Conservation (phyloP, 495 filamentous ascomycete species). For the Penicillium tannophilum region DNA sequence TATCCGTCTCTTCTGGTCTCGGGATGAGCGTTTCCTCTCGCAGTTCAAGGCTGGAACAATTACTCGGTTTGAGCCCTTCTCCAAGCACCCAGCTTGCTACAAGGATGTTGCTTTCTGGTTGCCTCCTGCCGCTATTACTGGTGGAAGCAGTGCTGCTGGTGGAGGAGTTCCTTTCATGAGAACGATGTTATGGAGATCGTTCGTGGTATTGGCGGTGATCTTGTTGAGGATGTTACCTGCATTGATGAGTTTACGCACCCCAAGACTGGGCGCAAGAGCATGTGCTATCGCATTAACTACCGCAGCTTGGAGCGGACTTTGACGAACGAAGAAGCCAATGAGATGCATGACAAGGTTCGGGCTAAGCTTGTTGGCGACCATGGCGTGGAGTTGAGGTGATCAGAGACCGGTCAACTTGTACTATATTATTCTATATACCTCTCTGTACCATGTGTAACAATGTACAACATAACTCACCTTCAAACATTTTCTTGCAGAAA, state of each 20-base stretch:
- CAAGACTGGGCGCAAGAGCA: conserved; percentile 76
- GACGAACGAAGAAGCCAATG: conserved; percentile 76
- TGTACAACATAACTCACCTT: background rate
- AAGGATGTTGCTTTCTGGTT: conserved; percentile 97
- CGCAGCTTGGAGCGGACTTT: conserved; percentile 86
- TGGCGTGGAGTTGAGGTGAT: conserved; percentile 79
- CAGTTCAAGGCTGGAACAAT: conserved; percentile 77
- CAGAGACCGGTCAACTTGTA: conserved; percentile 7
- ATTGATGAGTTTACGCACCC: conserved; percentile 88
- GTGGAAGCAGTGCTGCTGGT: conserved; percentile 53
- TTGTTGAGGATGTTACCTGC: conserved; percentile 82
- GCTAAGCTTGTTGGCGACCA: conserved; percentile 63
- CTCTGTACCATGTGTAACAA: background rate
- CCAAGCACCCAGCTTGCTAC: conserved; percentile 81
- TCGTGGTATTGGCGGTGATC: conserved; percentile 73
- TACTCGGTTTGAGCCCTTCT: conserved; percentile 78
- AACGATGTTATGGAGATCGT: conserved; percentile 98
- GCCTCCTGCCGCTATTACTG: conserved; percentile 45
- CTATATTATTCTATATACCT: conserved; percentile 16
- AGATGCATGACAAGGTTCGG: conserved; percentile 68
- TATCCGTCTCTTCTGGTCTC: conserved; percentile 96
- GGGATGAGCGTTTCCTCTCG: conserved; percentile 74
- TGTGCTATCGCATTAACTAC: conserved; percentile 94
- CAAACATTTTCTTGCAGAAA: background rate
- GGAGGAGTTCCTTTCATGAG: conserved; percentile 70